These are phyloP conservation scores for Knufia fluminis DNA, from an alignment of 2,329 filamentous ascomycete genomes.

Conservation along the genomic window DNA sequence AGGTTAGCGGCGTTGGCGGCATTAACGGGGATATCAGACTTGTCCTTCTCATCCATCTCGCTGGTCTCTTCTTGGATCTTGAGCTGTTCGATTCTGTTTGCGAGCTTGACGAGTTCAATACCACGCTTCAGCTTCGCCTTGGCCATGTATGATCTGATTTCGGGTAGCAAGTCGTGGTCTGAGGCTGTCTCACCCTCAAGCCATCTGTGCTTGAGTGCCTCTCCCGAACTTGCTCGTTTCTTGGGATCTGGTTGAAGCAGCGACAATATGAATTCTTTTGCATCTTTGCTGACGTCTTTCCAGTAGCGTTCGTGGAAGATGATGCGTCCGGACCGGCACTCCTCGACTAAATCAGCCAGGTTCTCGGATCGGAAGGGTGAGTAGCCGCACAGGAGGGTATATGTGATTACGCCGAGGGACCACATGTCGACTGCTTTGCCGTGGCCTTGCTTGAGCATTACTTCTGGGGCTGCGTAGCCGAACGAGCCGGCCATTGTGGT, in stretches of 20 bases:
- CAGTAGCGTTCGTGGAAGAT: slow-evolving; percentile 97
- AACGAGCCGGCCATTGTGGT: slow-evolving; percentile 99
- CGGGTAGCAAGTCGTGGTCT: slow-evolving; percentile 93
- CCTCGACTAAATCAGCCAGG: slow-evolving; percentile 83
- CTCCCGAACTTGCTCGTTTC: slow-evolving; percentile 67
- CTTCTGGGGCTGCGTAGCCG: slow-evolving; percentile 92
- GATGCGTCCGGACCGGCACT: slow-evolving; percentile 74
- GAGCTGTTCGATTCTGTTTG: slow-evolving; percentile 89
- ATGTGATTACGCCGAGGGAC: slow-evolving; percentile 97
- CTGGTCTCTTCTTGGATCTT: slow-evolving; percentile 88
- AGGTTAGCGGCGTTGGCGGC: slow-evolving; percentile 47
- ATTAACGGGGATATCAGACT: slow-evolving; percentile 54
- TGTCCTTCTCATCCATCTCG: slow-evolving; percentile 51
- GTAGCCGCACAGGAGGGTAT: slow-evolving; percentile 95
- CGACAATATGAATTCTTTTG: slow-evolving; percentile 82
- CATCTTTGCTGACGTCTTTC: slow-evolving; percentile 92
- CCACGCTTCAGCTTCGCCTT: slow-evolving; percentile 84
- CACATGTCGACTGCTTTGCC: slow-evolving; percentile 99
- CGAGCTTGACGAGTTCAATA: slow-evolving; percentile 91
- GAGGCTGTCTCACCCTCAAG: slow-evolving; percentile 83
- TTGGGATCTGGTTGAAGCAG: slow-evolving; percentile 72
- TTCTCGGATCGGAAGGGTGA: slow-evolving; percentile 96
- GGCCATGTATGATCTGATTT: slow-evolving; percentile 89
- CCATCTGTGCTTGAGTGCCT: slow-evolving; percentile 77
- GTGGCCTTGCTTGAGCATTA: slow-evolving; percentile 96